These are phyloP conservation scores for Trichoderma sp. DNA, from an alignment of 2,329 filamentous ascomycete genomes.

Conservation along the genomic window DNA sequence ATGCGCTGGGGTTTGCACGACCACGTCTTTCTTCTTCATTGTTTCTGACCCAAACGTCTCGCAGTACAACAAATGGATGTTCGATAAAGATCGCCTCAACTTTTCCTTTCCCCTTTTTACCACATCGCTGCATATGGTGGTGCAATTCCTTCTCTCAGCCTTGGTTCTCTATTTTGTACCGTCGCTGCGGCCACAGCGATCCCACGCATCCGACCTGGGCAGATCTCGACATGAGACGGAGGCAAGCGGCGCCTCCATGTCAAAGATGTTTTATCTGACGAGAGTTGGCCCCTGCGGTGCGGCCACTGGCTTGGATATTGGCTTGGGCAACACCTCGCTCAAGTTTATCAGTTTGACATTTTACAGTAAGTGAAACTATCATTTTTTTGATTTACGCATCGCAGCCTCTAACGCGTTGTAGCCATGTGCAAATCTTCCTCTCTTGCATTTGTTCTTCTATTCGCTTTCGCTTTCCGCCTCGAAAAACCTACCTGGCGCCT, in stretches of 20 bases:
- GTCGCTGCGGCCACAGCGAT: conserved; percentile 70
- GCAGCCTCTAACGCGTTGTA: conserved; percentile 41
- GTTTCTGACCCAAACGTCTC: conserved; percentile 30
- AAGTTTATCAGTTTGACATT: conserved; percentile 97
- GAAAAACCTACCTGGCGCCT: conserved; percentile 86
- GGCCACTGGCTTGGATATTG: conserved; percentile 93
- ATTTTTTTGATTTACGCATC: neutral
- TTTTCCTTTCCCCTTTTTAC: conserved; percentile 96
- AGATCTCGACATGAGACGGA: conserved; percentile 57
- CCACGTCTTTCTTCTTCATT: no score
- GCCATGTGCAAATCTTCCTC: conserved; percentile 99
- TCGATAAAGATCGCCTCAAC: conserved; percentile 79
- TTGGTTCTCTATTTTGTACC: conserved; percentile 82
- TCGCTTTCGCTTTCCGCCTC: conserved; percentile 91
- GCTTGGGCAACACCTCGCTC: conserved; percentile 90
- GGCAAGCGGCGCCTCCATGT: conserved; percentile 70
- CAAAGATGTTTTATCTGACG: conserved; percentile 87
- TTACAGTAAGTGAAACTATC: conserved; percentile 66
- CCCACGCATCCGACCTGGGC: conserved; percentile 53
- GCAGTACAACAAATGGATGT: conserved; percentile 99
- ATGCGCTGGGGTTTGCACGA: neutral
- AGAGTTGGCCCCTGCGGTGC: conserved; percentile 89
- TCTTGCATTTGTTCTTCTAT: conserved; percentile 90
- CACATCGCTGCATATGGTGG: conserved; percentile 91
- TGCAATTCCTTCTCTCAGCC: conserved; percentile 82